Conservation (phyloP, 225 moss, liverwort and hornwort genomes). For the Neckera pumila region DNA sequence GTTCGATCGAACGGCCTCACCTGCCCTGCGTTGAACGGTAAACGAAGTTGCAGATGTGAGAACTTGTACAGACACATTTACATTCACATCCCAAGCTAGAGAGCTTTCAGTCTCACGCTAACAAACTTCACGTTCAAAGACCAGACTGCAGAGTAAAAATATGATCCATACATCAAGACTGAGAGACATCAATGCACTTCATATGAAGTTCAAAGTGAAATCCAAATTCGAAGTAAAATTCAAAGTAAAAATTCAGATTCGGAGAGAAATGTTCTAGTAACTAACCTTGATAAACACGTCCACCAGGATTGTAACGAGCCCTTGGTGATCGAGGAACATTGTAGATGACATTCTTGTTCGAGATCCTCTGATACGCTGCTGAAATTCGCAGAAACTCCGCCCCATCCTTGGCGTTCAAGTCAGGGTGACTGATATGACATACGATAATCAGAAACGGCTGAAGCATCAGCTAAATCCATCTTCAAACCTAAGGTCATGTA, state of each 20-base stretch:
- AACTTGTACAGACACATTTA: neutral
- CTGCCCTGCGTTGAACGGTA: slow-evolving; percentile 10
- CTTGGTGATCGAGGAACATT: slow-evolving; percentile 11
- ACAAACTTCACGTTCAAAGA: neutral
- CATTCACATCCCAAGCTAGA: neutral
- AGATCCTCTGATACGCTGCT: slow-evolving; percentile 71
- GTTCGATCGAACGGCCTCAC: slow-evolving; percentile 55
- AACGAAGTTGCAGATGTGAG: neutral
- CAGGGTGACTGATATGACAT: slow-evolving; percentile 69
- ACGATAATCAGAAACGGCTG: slow-evolving; percentile 9
- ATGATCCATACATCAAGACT: neutral
- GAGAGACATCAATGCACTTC: neutral
- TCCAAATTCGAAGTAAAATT: too few relatives aligned
- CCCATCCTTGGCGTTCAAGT: slow-evolving; percentile 71
- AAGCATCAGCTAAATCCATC: neutral
- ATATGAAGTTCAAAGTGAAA: neutral
- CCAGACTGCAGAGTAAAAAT: neutral
- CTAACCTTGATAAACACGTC: slow-evolving; percentile 30
- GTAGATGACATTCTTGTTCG: slow-evolving; percentile 44
- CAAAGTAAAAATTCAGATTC: neutral
- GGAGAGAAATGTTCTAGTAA: neutral
- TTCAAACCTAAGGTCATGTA: neutral
- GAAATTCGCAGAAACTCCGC: slow-evolving; percentile 79
- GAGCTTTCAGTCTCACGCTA: neutral
- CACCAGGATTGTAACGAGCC: slow-evolving; percentile 25